Evolutionary conservation across 768 basidiomycete species (phyloP).

Genomic region (Suillus alpinus): DNA sequence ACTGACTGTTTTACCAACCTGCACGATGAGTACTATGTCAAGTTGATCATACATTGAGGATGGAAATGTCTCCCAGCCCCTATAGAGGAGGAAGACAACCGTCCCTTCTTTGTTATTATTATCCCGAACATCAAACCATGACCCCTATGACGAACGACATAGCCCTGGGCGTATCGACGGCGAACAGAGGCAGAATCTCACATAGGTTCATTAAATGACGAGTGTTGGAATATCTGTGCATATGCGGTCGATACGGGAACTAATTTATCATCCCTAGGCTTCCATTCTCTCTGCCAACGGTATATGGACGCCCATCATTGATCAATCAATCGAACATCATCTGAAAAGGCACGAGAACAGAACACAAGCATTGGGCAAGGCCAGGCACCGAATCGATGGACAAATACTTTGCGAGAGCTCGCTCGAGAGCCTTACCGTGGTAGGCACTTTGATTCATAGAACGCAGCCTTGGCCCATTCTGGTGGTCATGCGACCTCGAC

Average conservation of each 20-base stretch:
- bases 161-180: neutral
- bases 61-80: neutral
- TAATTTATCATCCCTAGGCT: neutral
- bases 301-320: neutral
- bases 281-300: neutral
- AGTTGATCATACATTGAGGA: neutral
- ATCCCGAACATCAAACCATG: neutral
- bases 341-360: neutral
- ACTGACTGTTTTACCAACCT: no score
- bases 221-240: neutral
- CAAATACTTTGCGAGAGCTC: neutral
- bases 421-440: neutral
- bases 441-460: neutral
- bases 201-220: neutral
- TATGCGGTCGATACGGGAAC: neutral
- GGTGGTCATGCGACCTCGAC: neutral
- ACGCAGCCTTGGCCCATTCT: neutral
- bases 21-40: no score
- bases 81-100: neutral
- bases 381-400: neutral
- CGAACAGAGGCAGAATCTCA: neutral
- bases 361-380: neutral
- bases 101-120: neutral
- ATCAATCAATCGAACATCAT: slow-evolving; percentile 1
- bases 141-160: neutral